A percentile compares a stretch with the other conserved stretches of the same genome.
Evolutionary conservation across 495 filamentous ascomycete species (phyloP).

Genomic region (Penicillium coffeae): DNA sequence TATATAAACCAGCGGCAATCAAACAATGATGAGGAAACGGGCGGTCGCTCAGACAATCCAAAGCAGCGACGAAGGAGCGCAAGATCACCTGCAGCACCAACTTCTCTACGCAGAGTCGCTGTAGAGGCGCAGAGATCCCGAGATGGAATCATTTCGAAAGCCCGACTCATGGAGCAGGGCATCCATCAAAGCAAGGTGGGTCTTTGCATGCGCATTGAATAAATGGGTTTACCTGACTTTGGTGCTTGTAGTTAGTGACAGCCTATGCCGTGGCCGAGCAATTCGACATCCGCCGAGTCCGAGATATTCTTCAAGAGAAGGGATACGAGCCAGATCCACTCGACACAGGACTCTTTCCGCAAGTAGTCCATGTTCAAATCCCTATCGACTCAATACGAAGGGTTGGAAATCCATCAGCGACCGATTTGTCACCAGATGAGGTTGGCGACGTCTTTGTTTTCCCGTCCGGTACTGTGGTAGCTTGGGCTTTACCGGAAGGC

Average conservation of each 20-base stretch:
- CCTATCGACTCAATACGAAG: slow-evolving; percentile 51
- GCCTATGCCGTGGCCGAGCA: slow-evolving; percentile 84
- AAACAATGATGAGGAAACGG: slow-evolving; percentile 15
- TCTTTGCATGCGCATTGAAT: neutral
- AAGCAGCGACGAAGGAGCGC: slow-evolving; percentile 42
- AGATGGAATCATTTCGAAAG: slow-evolving; percentile 41
- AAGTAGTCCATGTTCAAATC: slow-evolving; percentile 62
- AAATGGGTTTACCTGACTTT: neutral
- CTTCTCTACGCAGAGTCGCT: slow-evolving; percentile 54
- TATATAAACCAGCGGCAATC: slow-evolving; percentile 34
- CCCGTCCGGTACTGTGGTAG: slow-evolving; percentile 90
- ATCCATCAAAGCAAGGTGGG: slow-evolving; percentile 41
- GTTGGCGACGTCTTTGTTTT: slow-evolving; percentile 94
- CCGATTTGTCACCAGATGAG: slow-evolving; percentile 57
- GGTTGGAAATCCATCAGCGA: slow-evolving; percentile 49
- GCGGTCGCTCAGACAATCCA: slow-evolving; percentile 22
- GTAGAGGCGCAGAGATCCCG: slow-evolving; percentile 58
- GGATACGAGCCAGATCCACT: slow-evolving; percentile 64
- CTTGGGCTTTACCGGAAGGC: slow-evolving; percentile 76
- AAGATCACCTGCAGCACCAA: slow-evolving; percentile 48
- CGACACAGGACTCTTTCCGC: slow-evolving; percentile 58
- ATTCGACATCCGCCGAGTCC: slow-evolving; percentile 72
- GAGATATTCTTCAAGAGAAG: slow-evolving; percentile 64
- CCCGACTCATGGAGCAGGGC: slow-evolving; percentile 40
- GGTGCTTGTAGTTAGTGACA: slow-evolving; percentile 55